Evolutionary conservation across 2,329 filamentous ascomycete species (phyloP).

Genomic region (Tolypocladium sp.): DNA sequence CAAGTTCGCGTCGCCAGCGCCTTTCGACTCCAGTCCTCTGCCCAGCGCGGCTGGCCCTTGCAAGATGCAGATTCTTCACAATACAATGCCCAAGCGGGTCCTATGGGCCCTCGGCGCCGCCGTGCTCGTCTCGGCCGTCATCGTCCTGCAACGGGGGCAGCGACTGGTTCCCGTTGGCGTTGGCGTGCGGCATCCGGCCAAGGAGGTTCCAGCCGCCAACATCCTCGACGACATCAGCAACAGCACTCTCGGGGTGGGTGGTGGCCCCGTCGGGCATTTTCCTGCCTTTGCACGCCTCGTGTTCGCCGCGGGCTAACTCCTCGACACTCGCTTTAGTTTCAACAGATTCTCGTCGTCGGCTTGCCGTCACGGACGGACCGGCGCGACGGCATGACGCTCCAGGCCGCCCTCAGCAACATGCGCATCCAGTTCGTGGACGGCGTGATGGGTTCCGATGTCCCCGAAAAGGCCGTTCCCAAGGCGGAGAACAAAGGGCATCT

Average conservation of each 20-base stretch:
- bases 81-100: not conserved
- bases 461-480: constrained; percentile 25
- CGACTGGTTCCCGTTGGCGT: not conserved
- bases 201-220: not conserved
- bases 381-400: constrained; percentile 38
- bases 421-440: constrained; percentile 37
- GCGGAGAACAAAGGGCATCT: constrained; percentile 20
- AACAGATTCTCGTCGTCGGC: constrained; percentile 42
- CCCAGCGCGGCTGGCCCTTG: not conserved
- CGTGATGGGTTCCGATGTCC: constrained; percentile 25
- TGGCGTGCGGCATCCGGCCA: not conserved
- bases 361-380: constrained; percentile 40
- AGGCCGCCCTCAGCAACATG: constrained; percentile 34
- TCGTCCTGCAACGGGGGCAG: not conserved
- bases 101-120: not conserved
- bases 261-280: not conserved
- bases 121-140: not conserved
- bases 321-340: constrained; percentile 31
- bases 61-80: not conserved
- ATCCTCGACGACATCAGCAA: constrained; percentile 1
- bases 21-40: not conserved
- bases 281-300: not conserved
- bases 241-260: constrained; percentile 1
- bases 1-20: not conserved
- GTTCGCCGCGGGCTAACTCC: not conserved